These are phyloP conservation scores for Coriaria nepalensis DNA, from an alignment of 306 rosid genomes.

Conservation along the genomic window DNA sequence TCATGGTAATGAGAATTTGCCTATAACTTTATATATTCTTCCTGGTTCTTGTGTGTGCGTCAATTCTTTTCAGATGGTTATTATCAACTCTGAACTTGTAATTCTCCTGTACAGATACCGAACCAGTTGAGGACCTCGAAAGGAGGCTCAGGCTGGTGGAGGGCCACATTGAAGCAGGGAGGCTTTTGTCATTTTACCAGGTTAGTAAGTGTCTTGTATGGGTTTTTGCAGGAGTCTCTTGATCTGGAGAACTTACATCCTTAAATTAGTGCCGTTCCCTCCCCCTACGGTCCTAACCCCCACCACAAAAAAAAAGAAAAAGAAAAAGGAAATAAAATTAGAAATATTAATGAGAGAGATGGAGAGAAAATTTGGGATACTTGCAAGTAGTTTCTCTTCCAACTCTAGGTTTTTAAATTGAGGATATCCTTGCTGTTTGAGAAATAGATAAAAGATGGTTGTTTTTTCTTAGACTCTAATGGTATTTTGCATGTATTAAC, in stretches of 20 bases:
- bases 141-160: conserved; percentile 65
- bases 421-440: too few relatives aligned
- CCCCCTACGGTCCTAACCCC: neutral
- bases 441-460: neutral
- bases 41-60: neutral
- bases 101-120: conserved; percentile 32
- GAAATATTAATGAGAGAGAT: neutral
- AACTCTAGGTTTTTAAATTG: too few relatives aligned
- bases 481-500: too few relatives aligned
- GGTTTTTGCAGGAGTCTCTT: neutral
- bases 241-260: neutral
- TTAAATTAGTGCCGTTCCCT: neutral
- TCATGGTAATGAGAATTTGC: conserved; percentile 8
- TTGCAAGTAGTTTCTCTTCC: neutral
- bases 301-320: neutral
- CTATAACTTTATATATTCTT: too few relatives aligned
- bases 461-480: neutral
- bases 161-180: conserved; percentile 89
- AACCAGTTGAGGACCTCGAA: conserved; percentile 36
- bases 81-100: neutral
- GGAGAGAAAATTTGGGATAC: neutral
- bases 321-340: too few relatives aligned
- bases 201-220: conserved; percentile 26
- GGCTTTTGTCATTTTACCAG: conserved; percentile 90
- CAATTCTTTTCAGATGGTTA: neutral